Conservation (phyloP, 2,329 filamentous ascomycete genomes). For the Aspergillus spinulosporus region DNA sequence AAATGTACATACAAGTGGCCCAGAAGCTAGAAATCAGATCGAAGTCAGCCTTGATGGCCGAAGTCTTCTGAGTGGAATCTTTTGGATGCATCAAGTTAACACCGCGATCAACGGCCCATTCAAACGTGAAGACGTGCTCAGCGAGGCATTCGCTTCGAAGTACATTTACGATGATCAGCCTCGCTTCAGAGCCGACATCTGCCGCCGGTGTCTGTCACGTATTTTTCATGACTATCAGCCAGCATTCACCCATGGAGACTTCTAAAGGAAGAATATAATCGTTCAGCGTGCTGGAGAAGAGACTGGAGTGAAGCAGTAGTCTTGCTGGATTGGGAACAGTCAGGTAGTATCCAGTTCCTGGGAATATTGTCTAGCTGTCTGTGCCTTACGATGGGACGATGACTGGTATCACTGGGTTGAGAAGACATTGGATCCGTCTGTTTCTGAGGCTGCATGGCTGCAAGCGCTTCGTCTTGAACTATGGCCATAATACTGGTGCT, state of each 20-base stretch:
- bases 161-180: slow-evolving; percentile 23
- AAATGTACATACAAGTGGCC: no score
- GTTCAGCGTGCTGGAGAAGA: slow-evolving; percentile 7
- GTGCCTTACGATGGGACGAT: neutral
- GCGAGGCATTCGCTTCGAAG: slow-evolving; percentile 30
- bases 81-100: slow-evolving; percentile 29
- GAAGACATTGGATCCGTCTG: neutral
- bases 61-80: slow-evolving; percentile 28
- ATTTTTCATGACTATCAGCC: slow-evolving; percentile 23
- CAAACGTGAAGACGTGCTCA: slow-evolving; percentile 28
- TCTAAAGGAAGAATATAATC: slow-evolving; percentile 27
- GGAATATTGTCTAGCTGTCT: neutral
- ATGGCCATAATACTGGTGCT: neutral
- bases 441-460: neutral
- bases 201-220: slow-evolving; percentile 24
- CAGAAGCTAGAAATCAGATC: no score
- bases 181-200: slow-evolving; percentile 27
- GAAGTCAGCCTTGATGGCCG: slow-evolving; percentile 23
- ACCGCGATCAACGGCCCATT: slow-evolving; percentile 31
- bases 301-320: neutral
- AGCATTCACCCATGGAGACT: slow-evolving; percentile 27
- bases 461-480: neutral
- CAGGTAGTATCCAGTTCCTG: neutral
- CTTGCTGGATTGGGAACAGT: slow-evolving; percentile 1
- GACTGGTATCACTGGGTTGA: neutral